Evolutionary conservation across 768 basidiomycete genomes (phyloP), one percentile per base, ranked within the genome.

Genomic region (Auricularia sp.): DNA sequence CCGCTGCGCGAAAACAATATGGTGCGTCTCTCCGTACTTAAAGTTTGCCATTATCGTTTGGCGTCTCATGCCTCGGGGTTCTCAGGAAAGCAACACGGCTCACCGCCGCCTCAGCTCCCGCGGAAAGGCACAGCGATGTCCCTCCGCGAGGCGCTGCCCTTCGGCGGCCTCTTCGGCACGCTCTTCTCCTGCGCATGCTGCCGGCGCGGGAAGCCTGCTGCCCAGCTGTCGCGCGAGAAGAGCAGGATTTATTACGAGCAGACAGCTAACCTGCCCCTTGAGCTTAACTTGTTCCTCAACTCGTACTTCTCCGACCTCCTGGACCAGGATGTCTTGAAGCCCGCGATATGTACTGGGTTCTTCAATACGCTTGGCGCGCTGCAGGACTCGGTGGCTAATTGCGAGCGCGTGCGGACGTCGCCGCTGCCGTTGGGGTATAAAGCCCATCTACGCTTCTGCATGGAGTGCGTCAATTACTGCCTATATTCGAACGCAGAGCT

Each of bases 381-480:
- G 44, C 84, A 86, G 71, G 86, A 87, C 65, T 79, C 83, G 0
- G 72, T 85, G 16, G 76, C 79, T 12, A 83, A 85, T 67, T 74
- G 87, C 12, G 85, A 87, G 65, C 79, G 86, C 47, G 84, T 87
- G 66, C 79, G 79, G 66, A 84, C 81, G 63, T 86, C 85, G 2
- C 86, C 86, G 8, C 75, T 87, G 62, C 86, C 86, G 3, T 87
- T 87, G 67, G 85, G 85, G 8, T 87, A 87, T 68, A 85, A 87
- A 70, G 83, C 83, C 29, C 86, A 87, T 68, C 74, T 87, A 39
- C 76, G 85, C 61, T 80, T 87, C 74, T 83, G 83, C 1, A 72
- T 85, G 12, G 87, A 85, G 84, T 82, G 54, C 36, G 73, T 68
- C 42, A 8, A 8, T 34, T 7, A 29, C 56, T 42, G 34, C 18